phyloP scores from a whole-genome alignment of 495 filamentous ascomycete genomes.

The Sordaria brevicollis region DNA sequence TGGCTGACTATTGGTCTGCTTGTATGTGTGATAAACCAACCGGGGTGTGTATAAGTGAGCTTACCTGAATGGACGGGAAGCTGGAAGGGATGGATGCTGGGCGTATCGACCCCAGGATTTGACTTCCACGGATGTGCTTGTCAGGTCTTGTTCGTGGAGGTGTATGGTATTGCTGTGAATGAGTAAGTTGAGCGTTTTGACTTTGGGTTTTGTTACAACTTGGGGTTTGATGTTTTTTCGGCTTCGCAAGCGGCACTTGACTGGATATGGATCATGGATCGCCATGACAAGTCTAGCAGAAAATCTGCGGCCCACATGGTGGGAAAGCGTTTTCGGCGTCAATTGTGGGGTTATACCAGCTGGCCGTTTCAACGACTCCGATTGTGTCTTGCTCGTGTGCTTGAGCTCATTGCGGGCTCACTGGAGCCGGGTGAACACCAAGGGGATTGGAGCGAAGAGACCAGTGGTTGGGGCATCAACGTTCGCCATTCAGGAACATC shows the following conservation, averaged over 20 bases:
- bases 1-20: neutral
- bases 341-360: neutral
- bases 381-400: neutral
- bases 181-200: neutral
- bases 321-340: neutral
- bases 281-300: neutral
- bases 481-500: neutral
- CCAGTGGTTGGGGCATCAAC: neutral
- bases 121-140: neutral
- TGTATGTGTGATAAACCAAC: neutral
- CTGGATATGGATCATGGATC: neutral
- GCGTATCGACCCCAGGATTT: neutral
- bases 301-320: neutral
- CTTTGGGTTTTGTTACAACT: neutral
- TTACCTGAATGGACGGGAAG: neutral
- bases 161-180: neutral
- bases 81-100: neutral
- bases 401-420: neutral
- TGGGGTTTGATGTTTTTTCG: neutral
- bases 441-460: neutral
- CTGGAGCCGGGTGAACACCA: neutral
- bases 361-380: neutral
- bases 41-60: neutral
- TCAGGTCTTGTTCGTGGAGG: neutral
- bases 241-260: neutral